Conservation (phyloP, 306 rosid species). For the Pachyrhizus erosus region DNA sequence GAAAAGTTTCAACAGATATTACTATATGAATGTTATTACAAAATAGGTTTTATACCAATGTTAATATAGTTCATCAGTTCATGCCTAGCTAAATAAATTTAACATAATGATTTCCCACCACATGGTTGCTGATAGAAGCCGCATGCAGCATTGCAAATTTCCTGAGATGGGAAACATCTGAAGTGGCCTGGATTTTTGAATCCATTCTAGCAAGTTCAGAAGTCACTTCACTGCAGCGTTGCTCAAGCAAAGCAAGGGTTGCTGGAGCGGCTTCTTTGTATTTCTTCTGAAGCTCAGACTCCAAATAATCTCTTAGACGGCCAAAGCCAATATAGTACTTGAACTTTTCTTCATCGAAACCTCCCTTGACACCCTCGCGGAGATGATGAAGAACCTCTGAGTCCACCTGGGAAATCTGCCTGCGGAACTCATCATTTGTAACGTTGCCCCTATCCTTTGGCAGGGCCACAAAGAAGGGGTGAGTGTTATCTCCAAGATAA, state of each 20-base stretch:
- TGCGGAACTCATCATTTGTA: constrained; percentile 93
- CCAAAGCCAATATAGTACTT: constrained; percentile 78
- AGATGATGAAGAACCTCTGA: constrained; percentile 81
- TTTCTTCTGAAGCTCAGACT: constrained; percentile 92
- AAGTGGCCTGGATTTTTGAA: constrained; percentile 80
- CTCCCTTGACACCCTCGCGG: constrained; percentile 85
- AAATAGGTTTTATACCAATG: background rate
- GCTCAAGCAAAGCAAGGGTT: constrained; percentile 95
- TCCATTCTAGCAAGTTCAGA: constrained; percentile 73
- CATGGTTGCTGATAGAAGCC: constrained; percentile 89
- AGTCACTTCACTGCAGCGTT: constrained; percentile 84
- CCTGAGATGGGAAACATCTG: constrained; percentile 91
- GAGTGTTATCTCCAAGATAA: constrained; percentile 82
- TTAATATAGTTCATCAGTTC: background rate
- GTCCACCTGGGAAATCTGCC: constrained; percentile 90
- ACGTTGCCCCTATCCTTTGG: constrained; percentile 81
- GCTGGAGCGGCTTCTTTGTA: constrained; percentile 99
- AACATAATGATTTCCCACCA: constrained; percentile 62
- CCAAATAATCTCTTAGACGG: constrained; percentile 79
- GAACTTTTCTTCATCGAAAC: constrained; percentile 91
- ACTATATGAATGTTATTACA: background rate
- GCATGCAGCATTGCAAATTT: constrained; percentile 79
- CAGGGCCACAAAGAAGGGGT: constrained; percentile 87
- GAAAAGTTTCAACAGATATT: constrained; percentile 1
- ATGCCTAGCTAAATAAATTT: constrained; percentile 4